A percentile compares a stretch with the other conserved stretches of the same genome.
These are phyloP conservation scores for Borovskyia barvae DNA, from an alignment of 208 protist genomes.

Conservation along the genomic window DNA sequence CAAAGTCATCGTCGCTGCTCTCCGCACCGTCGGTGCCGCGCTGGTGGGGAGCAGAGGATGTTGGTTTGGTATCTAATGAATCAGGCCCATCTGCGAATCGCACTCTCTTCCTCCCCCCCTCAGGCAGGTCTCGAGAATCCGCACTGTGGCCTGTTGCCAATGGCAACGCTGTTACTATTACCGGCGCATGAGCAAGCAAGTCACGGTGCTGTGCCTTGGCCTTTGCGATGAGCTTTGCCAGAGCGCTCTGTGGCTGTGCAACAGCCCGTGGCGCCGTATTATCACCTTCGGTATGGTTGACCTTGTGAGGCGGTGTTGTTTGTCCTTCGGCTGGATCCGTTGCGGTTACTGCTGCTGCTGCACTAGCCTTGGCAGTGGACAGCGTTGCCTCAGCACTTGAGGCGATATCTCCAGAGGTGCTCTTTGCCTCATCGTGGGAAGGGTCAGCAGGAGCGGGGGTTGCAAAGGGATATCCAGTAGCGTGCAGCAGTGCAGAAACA, in stretches of 20 bases:
- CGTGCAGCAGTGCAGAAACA: conserved; percentile 22
- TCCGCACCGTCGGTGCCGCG: conserved; percentile 1
- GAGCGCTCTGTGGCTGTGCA: conserved; percentile 28
- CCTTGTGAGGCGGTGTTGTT: conserved; percentile 8
- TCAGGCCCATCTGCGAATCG: conserved; percentile 8
- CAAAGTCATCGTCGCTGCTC: conserved; percentile 51
- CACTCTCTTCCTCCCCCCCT: too few species aligned
- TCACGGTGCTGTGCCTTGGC: conserved; percentile 44
- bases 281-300: background rate
- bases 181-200: background rate
- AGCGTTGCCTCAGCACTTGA: too few species aligned
- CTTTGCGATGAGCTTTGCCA: conserved; percentile 47
- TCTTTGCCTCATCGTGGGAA: background rate
- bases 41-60: background rate
- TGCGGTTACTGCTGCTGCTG: too few species aligned
- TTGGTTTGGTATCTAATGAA: too few species aligned
- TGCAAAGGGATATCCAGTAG: conserved; percentile 26
- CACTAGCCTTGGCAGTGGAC: too few species aligned
- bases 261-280: background rate
- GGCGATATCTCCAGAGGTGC: too few species aligned
- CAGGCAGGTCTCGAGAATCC: too few species aligned
- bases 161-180: conserved; percentile 2
- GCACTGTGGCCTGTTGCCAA: conserved; percentile 4
- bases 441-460: background rate
- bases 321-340: too few species aligned